Percentiles rank a stretch among this genome's conserved stretches.
Conservation (phyloP, 2,329 filamentous ascomycete genomes). For the Claviceps capensis region DNA sequence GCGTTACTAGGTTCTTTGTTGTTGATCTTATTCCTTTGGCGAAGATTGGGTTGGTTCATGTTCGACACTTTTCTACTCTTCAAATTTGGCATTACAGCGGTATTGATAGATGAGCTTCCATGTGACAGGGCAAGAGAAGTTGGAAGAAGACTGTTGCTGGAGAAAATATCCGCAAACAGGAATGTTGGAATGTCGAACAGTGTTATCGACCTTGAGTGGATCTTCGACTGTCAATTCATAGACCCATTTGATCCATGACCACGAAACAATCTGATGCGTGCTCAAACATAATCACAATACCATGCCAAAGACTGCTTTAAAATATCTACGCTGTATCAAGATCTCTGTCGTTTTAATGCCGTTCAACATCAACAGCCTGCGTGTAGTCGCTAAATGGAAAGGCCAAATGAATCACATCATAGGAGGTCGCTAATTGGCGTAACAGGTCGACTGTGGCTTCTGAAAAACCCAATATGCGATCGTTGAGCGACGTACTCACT, state of each 20-base stretch:
- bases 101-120: background rate
- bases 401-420: background rate
- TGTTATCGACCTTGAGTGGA: background rate
- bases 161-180: background rate
- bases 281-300: background rate
- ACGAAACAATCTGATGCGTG: background rate
- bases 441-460: slow-evolving; percentile 36
- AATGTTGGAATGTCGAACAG: background rate
- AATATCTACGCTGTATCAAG: background rate
- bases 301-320: background rate
- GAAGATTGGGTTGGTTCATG: background rate
- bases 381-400: background rate
- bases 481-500: slow-evolving; percentile 86
- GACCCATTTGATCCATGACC: background rate
- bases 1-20: background rate
- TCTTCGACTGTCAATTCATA: too few relatives aligned
- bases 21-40: background rate
- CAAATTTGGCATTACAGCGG: background rate
- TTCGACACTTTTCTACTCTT: background rate
- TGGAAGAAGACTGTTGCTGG: background rate
- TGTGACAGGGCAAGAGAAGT: background rate
- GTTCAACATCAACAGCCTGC: background rate
- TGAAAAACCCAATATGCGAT: slow-evolving; percentile 73
- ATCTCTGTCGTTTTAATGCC: background rate
- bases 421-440: slow-evolving; percentile 26